Conservation (phyloP, 2,329 filamentous ascomycete species). For the Lasiodiplodia theobromae region DNA sequence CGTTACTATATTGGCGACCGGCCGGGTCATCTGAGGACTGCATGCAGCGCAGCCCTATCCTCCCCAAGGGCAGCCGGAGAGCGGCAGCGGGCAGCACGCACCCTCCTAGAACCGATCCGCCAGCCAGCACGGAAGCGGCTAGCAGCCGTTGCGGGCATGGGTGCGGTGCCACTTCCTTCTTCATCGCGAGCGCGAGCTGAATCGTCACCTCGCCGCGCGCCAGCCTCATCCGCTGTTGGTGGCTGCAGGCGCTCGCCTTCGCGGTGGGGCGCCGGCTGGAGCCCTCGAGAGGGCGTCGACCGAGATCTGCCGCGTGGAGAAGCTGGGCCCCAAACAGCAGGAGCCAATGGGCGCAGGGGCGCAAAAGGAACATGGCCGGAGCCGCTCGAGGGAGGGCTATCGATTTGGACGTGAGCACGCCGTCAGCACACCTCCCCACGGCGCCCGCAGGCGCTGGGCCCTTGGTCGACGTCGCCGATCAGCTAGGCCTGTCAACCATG, state of each 20-base stretch:
- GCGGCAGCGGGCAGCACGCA: neutral
- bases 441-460: slow-evolving; percentile 13
- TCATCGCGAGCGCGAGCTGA: slow-evolving; percentile 27
- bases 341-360: slow-evolving; percentile 14
- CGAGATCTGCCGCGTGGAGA: slow-evolving; percentile 31
- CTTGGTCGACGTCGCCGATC: slow-evolving; percentile 16
- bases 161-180: slow-evolving; percentile 26
- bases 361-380: slow-evolving; percentile 5
- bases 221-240: slow-evolving; percentile 28
- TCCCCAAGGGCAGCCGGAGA: slow-evolving; percentile 7
- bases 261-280: slow-evolving; percentile 24
- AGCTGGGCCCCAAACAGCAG: slow-evolving; percentile 28
- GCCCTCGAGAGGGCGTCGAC: neutral
- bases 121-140: slow-evolving; percentile 19
- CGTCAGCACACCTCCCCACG: slow-evolving; percentile 23
- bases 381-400: neutral
- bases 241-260: slow-evolving; percentile 23
- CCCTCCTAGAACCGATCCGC: neutral
- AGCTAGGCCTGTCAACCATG: slow-evolving; percentile 25
- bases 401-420: slow-evolving; percentile 25
- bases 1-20: slow-evolving; percentile 25
- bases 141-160: slow-evolving; percentile 27
- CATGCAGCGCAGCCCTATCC: slow-evolving; percentile 28
- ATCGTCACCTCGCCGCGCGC: slow-evolving; percentile 19
- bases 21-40: slow-evolving; percentile 24